Evolutionary conservation across 768 basidiomycete species (phyloP).

Genomic region (Rhizopogon vulgaris): DNA sequence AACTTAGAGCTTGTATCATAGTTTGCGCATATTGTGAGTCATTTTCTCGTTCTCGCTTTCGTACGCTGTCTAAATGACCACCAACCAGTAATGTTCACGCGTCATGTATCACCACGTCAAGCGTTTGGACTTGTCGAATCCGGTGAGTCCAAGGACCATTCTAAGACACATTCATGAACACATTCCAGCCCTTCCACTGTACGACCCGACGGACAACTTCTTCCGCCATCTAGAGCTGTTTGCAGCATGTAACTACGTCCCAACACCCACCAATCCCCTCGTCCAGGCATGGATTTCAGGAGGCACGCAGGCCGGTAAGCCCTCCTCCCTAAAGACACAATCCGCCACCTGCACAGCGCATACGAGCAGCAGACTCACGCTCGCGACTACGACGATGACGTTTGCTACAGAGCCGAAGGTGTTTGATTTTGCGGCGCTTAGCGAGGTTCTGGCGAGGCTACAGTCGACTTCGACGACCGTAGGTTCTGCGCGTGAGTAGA

Average conservation of each 20-base stretch:
- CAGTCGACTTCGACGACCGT: constrained; percentile 7
- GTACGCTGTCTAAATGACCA: background rate
- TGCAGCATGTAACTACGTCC: constrained; percentile 33
- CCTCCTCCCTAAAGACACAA: constrained; percentile 7
- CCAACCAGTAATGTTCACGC: constrained; percentile 41
- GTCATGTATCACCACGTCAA: constrained; percentile 30
- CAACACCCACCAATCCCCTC: constrained; percentile 34
- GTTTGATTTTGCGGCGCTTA: constrained; percentile 20
- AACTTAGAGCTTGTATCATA: constrained; percentile 47
- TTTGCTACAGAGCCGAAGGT: constrained; percentile 5
- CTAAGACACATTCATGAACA: background rate
- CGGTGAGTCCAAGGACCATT: constrained; percentile 24
- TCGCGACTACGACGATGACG: constrained; percentile 9
- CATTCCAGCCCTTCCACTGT: constrained; percentile 44
- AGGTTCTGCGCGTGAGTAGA: background rate
- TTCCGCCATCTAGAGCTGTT: constrained; percentile 42
- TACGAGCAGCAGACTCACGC: constrained; percentile 6
- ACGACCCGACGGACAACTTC: constrained; percentile 43
- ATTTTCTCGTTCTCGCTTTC: background rate
- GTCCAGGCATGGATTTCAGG: constrained; percentile 34
- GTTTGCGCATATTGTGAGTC: constrained; percentile 48
- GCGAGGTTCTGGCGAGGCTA: constrained; percentile 22
- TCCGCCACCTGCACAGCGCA: constrained; percentile 5
- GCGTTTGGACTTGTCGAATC: constrained; percentile 37
- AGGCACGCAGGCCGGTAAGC: constrained; percentile 10